Conservation (phyloP, 768 basidiomycete species). For the Polyporus arcularius region DNA sequence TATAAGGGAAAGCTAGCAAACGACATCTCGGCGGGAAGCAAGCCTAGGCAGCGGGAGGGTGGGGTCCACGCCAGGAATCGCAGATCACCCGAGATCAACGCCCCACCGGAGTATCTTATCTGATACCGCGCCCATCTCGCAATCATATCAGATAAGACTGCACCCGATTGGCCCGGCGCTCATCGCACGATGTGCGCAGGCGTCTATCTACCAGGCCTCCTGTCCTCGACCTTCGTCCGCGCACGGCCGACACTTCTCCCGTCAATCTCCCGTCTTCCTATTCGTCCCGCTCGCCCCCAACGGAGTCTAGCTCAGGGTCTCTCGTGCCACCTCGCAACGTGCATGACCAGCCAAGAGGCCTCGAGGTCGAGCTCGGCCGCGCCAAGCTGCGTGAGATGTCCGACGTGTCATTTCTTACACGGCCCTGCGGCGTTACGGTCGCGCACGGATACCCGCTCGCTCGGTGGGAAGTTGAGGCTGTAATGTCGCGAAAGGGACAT, state of each 20-base stretch:
- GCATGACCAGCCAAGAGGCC: not conserved
- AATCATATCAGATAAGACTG: constrained; percentile 18
- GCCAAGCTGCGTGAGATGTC: no score
- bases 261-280: not conserved
- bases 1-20: constrained; percentile 6
- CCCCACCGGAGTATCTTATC: constrained; percentile 14
- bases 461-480: not conserved
- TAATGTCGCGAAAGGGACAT: not conserved
- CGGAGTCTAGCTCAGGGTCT: no score
- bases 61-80: not conserved
- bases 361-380: no score
- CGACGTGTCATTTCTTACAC: not conserved
- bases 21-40: not conserved
- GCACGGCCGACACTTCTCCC: not conserved
- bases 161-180: not conserved
- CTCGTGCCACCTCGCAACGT: not conserved
- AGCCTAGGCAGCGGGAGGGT: not conserved
- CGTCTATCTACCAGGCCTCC: not conserved
- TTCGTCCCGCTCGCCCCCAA: not conserved
- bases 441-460: not conserved
- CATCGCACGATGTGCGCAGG: not conserved
- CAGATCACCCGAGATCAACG: not conserved
- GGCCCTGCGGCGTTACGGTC: not conserved
- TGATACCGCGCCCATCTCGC: constrained; percentile 4
- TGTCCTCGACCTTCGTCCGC: not conserved